Base-by-base conservation (phyloP, 192 early-diverging fungal genomes). In the Entrophospora sp. region DNA sequence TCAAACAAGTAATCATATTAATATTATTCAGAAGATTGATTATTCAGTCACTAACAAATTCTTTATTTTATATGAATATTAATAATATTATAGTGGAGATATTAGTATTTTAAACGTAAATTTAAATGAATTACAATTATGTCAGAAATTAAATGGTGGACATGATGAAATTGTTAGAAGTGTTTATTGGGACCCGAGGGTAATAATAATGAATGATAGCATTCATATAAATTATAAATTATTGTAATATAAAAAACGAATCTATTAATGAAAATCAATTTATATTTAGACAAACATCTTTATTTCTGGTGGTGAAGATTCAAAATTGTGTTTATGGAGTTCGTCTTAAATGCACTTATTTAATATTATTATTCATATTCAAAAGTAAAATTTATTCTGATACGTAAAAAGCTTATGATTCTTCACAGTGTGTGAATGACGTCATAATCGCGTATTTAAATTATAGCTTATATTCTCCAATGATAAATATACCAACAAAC, bases 81-180 rank as follows among this genome's bases (percentile, higher is more conserved):
- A 55, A 25, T 35, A 4, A 9, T 64, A 55, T 48, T 43, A 13
- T 66, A 90, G 86, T 34, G 91, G 95, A 49, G 79, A 86, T 42
- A 73, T 97, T 7, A 83, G 82, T 30, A 70, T 91, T 30, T 68
- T 96, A 67, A 87, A 97, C 73, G 94, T 98, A 24, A 85, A 80
- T 44, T 74, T 90, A 9, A 80, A 81, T 32, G 71, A 79, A 2
- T 64, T 97, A 43, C 86, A 95, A 53, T 75, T 91, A 10, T 89
- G 90, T 13, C 87, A 91, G 64, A 77, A 78, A 1, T 68, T 97
- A 38, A 73, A 81, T n/a, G 86, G 81, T 10, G 95, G 86, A 7
- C 95, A 98, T 60, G 70, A 73, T n/a, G 95, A 90, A 46, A 81
- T 97, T 67, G 89, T 98, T 55, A 78, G 96, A 28, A 87, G 83